Conservation (phyloP, 2,329 filamentous ascomycete species). For the Didymosphaeria variabile region DNA sequence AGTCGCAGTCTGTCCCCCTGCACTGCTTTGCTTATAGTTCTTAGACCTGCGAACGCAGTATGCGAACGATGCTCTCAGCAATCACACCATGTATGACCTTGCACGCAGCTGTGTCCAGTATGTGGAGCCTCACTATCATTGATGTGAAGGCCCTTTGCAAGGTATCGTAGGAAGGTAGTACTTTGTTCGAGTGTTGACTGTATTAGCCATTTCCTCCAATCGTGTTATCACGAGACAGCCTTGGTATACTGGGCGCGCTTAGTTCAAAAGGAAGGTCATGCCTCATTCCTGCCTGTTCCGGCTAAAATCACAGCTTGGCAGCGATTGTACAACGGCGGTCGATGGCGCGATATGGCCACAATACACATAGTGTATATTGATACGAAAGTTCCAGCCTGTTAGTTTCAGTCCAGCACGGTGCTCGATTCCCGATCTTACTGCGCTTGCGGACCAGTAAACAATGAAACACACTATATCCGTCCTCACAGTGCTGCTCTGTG, state of each 20-base stretch:
- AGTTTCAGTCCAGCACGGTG: neutral
- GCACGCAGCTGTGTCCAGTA: neutral
- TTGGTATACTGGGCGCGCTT: constrained; percentile 13
- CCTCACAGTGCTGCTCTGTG: neutral
- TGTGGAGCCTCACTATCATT: no score
- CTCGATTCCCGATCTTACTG: neutral
- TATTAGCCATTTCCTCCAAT: neutral
- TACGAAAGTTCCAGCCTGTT: neutral
- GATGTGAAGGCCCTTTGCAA: neutral
- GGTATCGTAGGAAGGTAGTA: neutral
- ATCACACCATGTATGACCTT: no score
- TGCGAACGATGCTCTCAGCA: no score
- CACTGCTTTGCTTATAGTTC: constrained; percentile 22
- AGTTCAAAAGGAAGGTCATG: constrained; percentile 12
- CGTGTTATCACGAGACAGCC: neutral
- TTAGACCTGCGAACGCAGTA: no score
- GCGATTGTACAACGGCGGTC: neutral
- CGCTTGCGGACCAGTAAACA: neutral
- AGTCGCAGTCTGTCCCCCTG: constrained; percentile 28
- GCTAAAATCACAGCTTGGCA: constrained; percentile 11
- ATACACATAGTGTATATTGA: neutral
- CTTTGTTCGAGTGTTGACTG: neutral
- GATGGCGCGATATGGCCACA: neutral
- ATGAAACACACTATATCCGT: neutral
- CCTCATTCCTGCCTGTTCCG: constrained; percentile 8